Conservation (phyloP, 2,329 filamentous ascomycete species). For the Monilinia fructicola region DNA sequence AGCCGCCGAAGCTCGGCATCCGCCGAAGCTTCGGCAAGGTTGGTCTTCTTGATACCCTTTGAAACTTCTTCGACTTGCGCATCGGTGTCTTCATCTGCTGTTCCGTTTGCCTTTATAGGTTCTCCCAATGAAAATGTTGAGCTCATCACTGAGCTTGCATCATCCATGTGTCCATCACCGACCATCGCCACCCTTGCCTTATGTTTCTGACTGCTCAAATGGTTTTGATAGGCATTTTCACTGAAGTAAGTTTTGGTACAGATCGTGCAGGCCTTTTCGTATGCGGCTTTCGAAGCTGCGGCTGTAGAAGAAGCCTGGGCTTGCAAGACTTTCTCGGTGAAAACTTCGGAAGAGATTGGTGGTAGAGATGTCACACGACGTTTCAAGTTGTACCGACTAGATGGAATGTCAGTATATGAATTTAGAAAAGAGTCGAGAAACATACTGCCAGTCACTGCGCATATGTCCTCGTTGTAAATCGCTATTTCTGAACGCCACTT, state of each 20-base stretch:
- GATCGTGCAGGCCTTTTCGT: slow-evolving; percentile 76
- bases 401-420: slow-evolving; percentile 29
- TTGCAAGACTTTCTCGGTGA: slow-evolving; percentile 92
- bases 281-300: slow-evolving; percentile 83
- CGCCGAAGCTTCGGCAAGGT: too few relatives aligned
- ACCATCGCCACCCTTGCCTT: slow-evolving; percentile 61
- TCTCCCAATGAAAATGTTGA: slow-evolving; percentile 90
- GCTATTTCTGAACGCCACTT: slow-evolving; percentile 92
- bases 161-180: slow-evolving; percentile 52
- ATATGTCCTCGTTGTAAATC: slow-evolving; percentile 94
- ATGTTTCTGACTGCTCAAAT: slow-evolving; percentile 88
- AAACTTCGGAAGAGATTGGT: slow-evolving; percentile 86
- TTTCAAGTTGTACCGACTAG: slow-evolving; percentile 91
- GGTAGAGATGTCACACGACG: slow-evolving; percentile 87
- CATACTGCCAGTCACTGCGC: slow-evolving; percentile 98
- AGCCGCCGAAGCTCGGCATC: slow-evolving; percentile 37
- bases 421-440: slow-evolving; percentile 37
- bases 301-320: slow-evolving; percentile 82
- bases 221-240: slow-evolving; percentile 93
- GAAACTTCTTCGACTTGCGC: slow-evolving; percentile 76
- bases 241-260: slow-evolving; percentile 95
- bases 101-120: slow-evolving; percentile 50
- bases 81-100: slow-evolving; percentile 66
- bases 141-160: slow-evolving; percentile 79
- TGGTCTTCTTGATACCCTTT: slow-evolving; percentile 70